A percentile compares a stretch with the other conserved stretches of the same genome.
These are phyloP conservation scores for Crocinoboletus sp. DNA, from an alignment of 1,284 basidiomycete species.

Conservation along the genomic window DNA sequence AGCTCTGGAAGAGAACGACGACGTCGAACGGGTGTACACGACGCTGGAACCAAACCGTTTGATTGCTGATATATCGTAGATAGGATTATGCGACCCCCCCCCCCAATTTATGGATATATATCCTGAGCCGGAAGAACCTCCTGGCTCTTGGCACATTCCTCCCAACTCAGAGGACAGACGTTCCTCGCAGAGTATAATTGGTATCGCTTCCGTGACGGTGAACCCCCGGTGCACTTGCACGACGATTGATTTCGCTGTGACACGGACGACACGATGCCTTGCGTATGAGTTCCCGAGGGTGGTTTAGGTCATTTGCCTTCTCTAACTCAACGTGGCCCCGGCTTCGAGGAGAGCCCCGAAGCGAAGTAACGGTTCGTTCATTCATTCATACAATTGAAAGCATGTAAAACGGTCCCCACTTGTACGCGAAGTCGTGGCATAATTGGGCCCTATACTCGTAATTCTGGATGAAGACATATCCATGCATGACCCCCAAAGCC, in stretches of 20 bases:
- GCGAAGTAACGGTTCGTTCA: constrained; percentile 3
- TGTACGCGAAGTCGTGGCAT: constrained; percentile 9
- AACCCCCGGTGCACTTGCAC: too few species aligned
- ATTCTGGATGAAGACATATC: constrained; percentile 33
- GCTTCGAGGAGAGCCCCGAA: not conserved
- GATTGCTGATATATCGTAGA: constrained; percentile 23
- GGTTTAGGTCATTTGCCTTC: constrained; percentile 7
- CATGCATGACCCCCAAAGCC: constrained; percentile 33
- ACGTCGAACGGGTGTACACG: constrained; percentile 62
- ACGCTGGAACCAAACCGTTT: constrained; percentile 37
- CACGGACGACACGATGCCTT: constrained; percentile 6
- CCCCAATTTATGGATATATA: constrained; percentile 1
- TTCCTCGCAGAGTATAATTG: not conserved
- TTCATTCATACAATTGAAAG: constrained; percentile 13
- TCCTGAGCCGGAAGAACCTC: not conserved
- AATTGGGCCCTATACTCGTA: constrained; percentile 16
- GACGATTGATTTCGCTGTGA: not conserved
- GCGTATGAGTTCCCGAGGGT: constrained; percentile 5
- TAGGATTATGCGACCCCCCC: constrained; percentile 2
- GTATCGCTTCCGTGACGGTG: not conserved
- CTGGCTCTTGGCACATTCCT: not conserved
- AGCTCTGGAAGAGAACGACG: constrained; percentile 57
- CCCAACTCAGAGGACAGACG: not conserved
- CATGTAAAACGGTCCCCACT: constrained; percentile 4
- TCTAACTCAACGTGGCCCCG: not conserved